Evolutionary conservation across 2,329 filamentous ascomycete genomes (phyloP).

Genomic region (Monilinia fructicola): DNA sequence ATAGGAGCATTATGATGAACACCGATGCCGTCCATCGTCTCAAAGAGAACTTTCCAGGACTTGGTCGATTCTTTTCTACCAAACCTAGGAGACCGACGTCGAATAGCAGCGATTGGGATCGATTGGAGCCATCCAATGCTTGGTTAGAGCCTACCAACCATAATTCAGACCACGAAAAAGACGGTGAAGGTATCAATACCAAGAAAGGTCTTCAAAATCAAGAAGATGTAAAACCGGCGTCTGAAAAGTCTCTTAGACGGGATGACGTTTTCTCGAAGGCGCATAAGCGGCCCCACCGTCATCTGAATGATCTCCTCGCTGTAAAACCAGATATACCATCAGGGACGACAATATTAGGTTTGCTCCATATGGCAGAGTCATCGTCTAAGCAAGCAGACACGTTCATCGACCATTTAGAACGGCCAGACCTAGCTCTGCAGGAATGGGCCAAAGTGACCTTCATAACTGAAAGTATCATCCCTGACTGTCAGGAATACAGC

Average conservation of each 20-base stretch:
- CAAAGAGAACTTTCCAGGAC: neutral
- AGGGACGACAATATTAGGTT: neutral
- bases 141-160: neutral
- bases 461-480: neutral
- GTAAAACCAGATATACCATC: slow-evolving; percentile 3
- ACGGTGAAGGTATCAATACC: neutral
- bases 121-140: neutral
- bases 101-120: neutral
- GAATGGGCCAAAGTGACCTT: slow-evolving; percentile 4
- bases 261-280: neutral
- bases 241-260: neutral
- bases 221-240: neutral
- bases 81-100: neutral
- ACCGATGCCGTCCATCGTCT: neutral
- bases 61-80: neutral
- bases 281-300: slow-evolving; percentile 6
- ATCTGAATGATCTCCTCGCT: neutral
- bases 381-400: slow-evolving; percentile 8
- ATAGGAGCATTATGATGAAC: neutral
- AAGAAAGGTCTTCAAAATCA: neutral
- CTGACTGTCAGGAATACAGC: neutral
- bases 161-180: neutral
- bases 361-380: slow-evolving; percentile 10
- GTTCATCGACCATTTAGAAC: slow-evolving; percentile 8
- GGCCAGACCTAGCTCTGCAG: slow-evolving; percentile 17